These are phyloP conservation scores for Diaporthe helianthi DNA, from an alignment of 2,329 filamentous ascomycete genomes.

Conservation along the genomic window DNA sequence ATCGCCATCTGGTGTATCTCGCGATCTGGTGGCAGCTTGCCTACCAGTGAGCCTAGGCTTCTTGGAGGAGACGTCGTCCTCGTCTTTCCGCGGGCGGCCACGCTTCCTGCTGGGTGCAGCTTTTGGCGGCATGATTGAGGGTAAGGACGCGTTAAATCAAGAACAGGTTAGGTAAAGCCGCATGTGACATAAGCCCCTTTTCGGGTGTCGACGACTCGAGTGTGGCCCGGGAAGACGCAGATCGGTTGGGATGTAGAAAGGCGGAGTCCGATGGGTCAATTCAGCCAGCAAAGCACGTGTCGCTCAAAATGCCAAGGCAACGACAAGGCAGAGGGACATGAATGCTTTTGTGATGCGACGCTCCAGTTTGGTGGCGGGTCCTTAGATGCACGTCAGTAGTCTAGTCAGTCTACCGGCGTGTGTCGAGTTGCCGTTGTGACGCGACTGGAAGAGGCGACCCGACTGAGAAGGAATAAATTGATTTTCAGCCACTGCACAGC, in stretches of 20 bases:
- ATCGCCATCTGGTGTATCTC: conserved; percentile 39
- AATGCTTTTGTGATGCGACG: background rate
- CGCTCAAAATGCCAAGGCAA: background rate
- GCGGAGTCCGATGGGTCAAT: background rate
- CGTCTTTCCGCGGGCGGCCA: conserved; percentile 33
- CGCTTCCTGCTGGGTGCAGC: conserved; percentile 26
- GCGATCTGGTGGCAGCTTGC: conserved; percentile 16
- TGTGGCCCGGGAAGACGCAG: background rate
- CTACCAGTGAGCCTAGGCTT: conserved; percentile 34
- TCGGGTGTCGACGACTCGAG: background rate
- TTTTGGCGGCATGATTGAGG: conserved; percentile 23
- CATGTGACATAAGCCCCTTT: background rate
- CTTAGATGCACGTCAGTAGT: background rate
- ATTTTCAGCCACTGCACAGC: conserved; percentile 25
- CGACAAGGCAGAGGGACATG: background rate
- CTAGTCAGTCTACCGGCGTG: background rate
- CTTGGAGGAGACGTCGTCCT: conserved; percentile 30
- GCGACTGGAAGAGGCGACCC: conserved; percentile 12
- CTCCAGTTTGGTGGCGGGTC: background rate
- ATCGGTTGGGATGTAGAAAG: background rate
- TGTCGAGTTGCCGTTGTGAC: conserved; percentile 2
- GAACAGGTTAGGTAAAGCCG: background rate
- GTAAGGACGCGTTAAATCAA: background rate
- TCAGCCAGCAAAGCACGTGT: background rate
- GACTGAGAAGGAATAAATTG: conserved; percentile 23